Conservation (phyloP, 352 stramenopile genomes). For the Phytophthora sansomeana region DNA sequence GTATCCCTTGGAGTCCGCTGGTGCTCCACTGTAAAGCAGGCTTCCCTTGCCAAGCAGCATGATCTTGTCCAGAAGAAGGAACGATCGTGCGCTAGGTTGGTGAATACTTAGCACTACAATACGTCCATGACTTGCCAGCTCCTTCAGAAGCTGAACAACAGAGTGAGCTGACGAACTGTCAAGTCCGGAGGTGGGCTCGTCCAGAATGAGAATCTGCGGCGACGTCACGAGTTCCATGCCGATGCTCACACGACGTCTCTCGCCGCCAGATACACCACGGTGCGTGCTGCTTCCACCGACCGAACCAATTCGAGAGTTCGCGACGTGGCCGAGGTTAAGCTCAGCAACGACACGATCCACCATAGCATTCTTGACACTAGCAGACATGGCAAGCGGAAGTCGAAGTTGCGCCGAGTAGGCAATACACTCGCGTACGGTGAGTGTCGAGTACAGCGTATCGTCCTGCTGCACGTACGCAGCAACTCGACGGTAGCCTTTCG, state of each 20-base stretch:
- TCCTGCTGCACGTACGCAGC: slow-evolving; percentile 89
- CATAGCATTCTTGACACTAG: slow-evolving; percentile 65
- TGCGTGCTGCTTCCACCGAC: slow-evolving; percentile 25
- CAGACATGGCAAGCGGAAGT: slow-evolving; percentile 49
- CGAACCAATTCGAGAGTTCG: slow-evolving; percentile 58
- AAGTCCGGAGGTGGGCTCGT: slow-evolving; percentile 92
- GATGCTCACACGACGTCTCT: slow-evolving; percentile 92
- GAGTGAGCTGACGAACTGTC: slow-evolving; percentile 90
- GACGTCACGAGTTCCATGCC: slow-evolving; percentile 93
- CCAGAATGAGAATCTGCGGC: slow-evolving; percentile 82
- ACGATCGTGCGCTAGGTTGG: slow-evolving; percentile 92
- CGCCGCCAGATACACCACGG: slow-evolving; percentile 93
- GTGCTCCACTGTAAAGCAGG: slow-evolving; percentile 60
- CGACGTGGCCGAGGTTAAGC: slow-evolving; percentile 70
- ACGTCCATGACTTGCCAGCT: slow-evolving; percentile 75
- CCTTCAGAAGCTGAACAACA: slow-evolving; percentile 86
- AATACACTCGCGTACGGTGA: slow-evolving; percentile 85
- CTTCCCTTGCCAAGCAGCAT: slow-evolving; percentile 87
- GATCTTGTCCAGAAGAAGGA: slow-evolving; percentile 87
- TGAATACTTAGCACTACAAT: slow-evolving; percentile 85
- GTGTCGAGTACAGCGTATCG: slow-evolving; percentile 72
- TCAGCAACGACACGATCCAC: slow-evolving; percentile 69
- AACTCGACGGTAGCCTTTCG: slow-evolving; percentile 65
- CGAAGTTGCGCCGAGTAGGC: slow-evolving; percentile 76
- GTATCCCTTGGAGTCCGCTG: slow-evolving; percentile 50